Evolutionary conservation across 495 filamentous ascomycete genomes (phyloP), one percentile per base, ranked within the genome.

Genomic region (Emericellopsis terricola): DNA sequence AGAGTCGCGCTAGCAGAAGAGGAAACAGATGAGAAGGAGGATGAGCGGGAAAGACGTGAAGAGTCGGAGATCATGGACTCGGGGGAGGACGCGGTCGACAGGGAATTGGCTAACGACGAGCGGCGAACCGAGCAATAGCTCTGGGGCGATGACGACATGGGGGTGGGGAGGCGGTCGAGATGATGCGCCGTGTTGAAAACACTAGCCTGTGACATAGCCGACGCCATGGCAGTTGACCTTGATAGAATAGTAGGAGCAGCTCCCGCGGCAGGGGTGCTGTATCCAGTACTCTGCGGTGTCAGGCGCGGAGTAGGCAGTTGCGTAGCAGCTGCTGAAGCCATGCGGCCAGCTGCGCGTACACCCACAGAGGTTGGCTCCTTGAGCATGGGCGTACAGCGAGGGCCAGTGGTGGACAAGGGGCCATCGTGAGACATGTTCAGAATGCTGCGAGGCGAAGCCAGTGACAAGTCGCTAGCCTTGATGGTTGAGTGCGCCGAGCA

Each of bases 191-290:
- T 60, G 36, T 64, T 69, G 34, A 64, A 50, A 45, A 61, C 75
- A 37, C 82, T 73, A 17, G 66, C 76, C 46, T 84, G 78, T 2
- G 73, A 70, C 76, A 94, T 81, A 21, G 81, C 84, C 34, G 71
- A 62, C 43, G 73, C 62, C 71, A 92, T 86, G 13, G 81, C 24
- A 3, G 72, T 65, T 38, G 49, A 43, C 38, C 54, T 57, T 15
- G 50, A 49, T 30, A 65, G 57, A 56, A 72, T 45, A 60, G 61
- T 51, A 53, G 62, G 50, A 47, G 60, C 61, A 55, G 67, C 64
- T 78, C 80, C 78, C 80, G 65, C 86, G 60, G 86, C 85, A 81
- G 87, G 87, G 78, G 86, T 91, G 59, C 62, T 70, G 47, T 73
- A 73, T 52, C 69, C 66, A 41, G 67, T 68, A 21, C 66, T 64